Evolutionary conservation across 1,284 basidiomycete species (phyloP).

Genomic region (Lentinula novae-zelandiae): DNA sequence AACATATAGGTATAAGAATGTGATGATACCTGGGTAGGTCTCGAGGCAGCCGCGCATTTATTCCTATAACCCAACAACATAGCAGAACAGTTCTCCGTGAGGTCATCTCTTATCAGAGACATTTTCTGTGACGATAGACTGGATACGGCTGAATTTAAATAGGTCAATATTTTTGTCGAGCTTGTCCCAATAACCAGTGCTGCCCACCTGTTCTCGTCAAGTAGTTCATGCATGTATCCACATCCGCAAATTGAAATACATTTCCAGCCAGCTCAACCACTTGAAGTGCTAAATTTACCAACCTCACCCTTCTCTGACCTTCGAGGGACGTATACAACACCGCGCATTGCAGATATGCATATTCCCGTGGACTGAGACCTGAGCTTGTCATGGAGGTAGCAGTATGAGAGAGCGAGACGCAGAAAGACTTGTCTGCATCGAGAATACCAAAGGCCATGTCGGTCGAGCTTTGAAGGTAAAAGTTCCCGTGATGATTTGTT

Average conservation of each 20-base stretch:
- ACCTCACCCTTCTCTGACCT: conserved; percentile 84
- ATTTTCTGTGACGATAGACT: conserved; percentile 63
- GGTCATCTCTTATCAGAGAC: conserved; percentile 75
- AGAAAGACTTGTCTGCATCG: conserved; percentile 71
- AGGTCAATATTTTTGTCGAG: not conserved
- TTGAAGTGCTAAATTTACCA: conserved; percentile 82
- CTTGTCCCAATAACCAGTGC: not conserved
- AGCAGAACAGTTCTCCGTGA: conserved; percentile 84
- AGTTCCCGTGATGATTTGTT: conserved; percentile 76
- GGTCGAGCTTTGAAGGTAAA: conserved; percentile 70
- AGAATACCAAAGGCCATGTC: conserved; percentile 82
- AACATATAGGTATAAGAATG: not conserved
- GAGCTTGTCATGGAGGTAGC: conserved; percentile 32
- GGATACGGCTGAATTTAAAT: conserved; percentile 54
- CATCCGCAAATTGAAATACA: conserved; percentile 90
- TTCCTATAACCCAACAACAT: conserved; percentile 87
- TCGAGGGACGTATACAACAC: conserved; percentile 80
- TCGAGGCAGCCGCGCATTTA: conserved; percentile 85
- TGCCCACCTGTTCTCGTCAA: conserved; percentile 74
- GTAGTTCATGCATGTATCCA: conserved; percentile 80
- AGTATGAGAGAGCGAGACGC: conserved; percentile 55
- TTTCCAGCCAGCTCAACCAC: conserved; percentile 85
- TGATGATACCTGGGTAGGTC: conserved; percentile 68
- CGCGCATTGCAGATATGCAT: conserved; percentile 89
- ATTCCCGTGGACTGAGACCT: conserved; percentile 69